Percentiles rank a stretch among this genome's conserved stretches.
Evolutionary conservation across 2,329 filamentous ascomycete genomes (phyloP).

Genomic region (Penicillium sp.): DNA sequence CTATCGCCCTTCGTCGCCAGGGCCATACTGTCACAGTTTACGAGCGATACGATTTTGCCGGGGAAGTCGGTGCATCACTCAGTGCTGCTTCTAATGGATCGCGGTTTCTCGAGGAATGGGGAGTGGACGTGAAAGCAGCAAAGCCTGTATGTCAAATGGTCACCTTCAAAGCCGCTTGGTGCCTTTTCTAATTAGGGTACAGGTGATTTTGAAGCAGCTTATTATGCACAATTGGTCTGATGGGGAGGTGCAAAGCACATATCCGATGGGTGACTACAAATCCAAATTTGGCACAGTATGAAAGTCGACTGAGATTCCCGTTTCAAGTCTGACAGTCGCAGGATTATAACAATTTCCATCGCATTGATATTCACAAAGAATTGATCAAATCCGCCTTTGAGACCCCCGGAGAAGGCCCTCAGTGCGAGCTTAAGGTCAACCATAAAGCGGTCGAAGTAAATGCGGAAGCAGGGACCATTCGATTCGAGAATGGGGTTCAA

Average conservation of each 20-base stretch:
- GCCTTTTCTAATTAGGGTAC: neutral
- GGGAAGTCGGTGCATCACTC: conserved; percentile 23
- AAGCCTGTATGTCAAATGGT: conserved; percentile 13
- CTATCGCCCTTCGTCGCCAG: conserved; percentile 20
- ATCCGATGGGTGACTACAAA: conserved; percentile 29
- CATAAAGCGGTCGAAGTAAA: conserved; percentile 20
- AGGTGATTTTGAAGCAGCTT: conserved; percentile 29
- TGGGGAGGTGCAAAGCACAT: conserved; percentile 25
- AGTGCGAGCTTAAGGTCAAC: conserved; percentile 19
- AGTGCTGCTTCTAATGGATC: conserved; percentile 24
- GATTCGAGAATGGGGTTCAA: conserved; percentile 20
- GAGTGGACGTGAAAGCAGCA: conserved; percentile 19
- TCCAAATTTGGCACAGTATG: conserved; percentile 21
- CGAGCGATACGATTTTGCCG: conserved; percentile 24
- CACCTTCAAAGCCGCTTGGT: neutral
- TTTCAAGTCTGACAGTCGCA: neutral
- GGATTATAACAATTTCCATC: conserved; percentile 30
- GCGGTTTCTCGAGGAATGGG: conserved; percentile 22
- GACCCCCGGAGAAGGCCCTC: conserved; percentile 16
- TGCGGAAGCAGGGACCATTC: conserved; percentile 17
- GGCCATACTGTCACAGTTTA: conserved; percentile 23
- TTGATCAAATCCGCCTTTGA: conserved; percentile 26
- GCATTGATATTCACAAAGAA: conserved; percentile 27
- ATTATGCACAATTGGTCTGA: conserved; percentile 31
- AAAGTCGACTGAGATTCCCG: no score